A percentile compares a stretch with the other conserved stretches of the same genome.
These are phyloP conservation scores for Tanacetum coccineum DNA, from an alignment of 129 eudicot species.

Conservation along the genomic window DNA sequence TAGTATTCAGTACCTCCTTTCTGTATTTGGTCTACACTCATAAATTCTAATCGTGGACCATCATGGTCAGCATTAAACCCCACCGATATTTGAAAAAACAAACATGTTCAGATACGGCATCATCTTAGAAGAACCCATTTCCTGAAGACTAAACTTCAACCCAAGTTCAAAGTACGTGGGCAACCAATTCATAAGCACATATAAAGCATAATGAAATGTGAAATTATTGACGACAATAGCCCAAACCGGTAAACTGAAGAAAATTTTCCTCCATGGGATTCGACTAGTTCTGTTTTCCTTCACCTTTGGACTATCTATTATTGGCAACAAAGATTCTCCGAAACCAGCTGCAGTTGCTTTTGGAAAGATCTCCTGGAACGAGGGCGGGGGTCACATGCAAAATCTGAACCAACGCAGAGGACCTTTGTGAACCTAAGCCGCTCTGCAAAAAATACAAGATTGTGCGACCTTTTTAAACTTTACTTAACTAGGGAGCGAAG, in stretches of 20 bases:
- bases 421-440: conserved; percentile 37
- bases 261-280: conserved; percentile 71
- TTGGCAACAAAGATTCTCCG: conserved; percentile 57
- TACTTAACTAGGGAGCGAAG: conserved; percentile 67
- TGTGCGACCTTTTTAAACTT: conserved; percentile 69
- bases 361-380: conserved; percentile 29
- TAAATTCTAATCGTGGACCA: conserved; percentile 51
- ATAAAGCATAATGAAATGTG: conserved; percentile 76
- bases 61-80: conserved; percentile 63
- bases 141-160: conserved; percentile 64
- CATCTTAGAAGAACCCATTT: conserved; percentile 84
- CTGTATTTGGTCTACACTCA: conserved; percentile 67
- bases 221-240: conserved; percentile 75
- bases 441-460: conserved; percentile 74
- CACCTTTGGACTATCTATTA: conserved; percentile 37
- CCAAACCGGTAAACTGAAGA: conserved; percentile 67
- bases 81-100: conserved; percentile 77
- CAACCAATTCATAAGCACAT: conserved; percentile 86
- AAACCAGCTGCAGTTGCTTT: conserved; percentile 32
- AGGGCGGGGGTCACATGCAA: conserved; percentile 26
- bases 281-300: conserved; percentile 39
- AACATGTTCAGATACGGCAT: conserved; percentile 81
- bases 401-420: conserved; percentile 19
- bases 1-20: conserved; percentile 64
- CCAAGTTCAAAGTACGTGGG: conserved; percentile 82